These are phyloP conservation scores for Starmerella gropengiesseri DNA, from an alignment of 805 yeast species.

Conservation along the genomic window DNA sequence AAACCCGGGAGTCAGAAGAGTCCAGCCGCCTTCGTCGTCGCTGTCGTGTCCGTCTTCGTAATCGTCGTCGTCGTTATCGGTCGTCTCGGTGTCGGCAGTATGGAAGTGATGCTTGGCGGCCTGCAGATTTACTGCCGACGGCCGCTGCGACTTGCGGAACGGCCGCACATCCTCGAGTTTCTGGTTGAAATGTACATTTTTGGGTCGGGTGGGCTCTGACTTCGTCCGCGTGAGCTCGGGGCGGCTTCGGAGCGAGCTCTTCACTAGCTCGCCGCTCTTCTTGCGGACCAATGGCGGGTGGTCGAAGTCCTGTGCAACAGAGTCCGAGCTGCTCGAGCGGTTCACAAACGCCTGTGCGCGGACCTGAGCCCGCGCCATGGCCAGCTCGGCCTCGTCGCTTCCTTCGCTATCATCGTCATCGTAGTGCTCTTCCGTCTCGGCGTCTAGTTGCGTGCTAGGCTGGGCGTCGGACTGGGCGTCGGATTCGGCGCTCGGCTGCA, in stretches of 20 bases:
- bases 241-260: slow-evolving; percentile 49
- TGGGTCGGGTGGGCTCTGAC: slow-evolving; percentile 32
- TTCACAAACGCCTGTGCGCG: slow-evolving; percentile 3
- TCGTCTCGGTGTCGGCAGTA: slow-evolving; percentile 28
- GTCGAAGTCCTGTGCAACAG: not conserved
- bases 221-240: slow-evolving; percentile 31
- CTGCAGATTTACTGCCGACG: slow-evolving; percentile 45
- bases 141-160: slow-evolving; percentile 62
- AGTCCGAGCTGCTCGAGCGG: not conserved
- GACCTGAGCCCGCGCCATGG: not conserved
- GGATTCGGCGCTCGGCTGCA: no score
- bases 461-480: no score
- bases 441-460: no score
- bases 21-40: slow-evolving; percentile 12
- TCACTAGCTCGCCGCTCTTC: slow-evolving; percentile 79
- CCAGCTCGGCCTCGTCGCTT: not conserved
- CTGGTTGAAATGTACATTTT: slow-evolving; percentile 70
- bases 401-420: not conserved
- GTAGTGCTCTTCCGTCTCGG: no score
- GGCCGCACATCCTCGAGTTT: slow-evolving; percentile 47
- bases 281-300: slow-evolving; percentile 50
- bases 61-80: slow-evolving; percentile 9
- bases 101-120: slow-evolving; percentile 14
- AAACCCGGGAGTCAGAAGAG: slow-evolving; percentile 17
- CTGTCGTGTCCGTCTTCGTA: not conserved